These are phyloP conservation scores for Cryptosporidium muris DNA, from an alignment of 169 alveolate species.

Conservation along the genomic window DNA sequence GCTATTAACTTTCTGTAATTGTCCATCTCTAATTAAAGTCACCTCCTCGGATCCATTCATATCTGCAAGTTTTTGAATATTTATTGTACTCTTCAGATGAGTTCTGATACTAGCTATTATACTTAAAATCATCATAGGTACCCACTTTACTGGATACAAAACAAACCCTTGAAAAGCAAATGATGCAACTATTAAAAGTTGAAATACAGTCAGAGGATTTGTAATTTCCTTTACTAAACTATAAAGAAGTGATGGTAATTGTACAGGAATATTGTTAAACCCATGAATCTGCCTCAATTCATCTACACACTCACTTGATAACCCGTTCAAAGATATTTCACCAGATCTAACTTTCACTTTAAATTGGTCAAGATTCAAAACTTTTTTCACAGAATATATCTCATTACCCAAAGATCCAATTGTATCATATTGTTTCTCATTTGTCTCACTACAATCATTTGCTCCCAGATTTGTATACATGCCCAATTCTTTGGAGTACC, in stretches of 20 bases:
- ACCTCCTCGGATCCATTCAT: conserved; percentile 43
- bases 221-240: conserved; percentile 66
- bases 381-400: conserved; percentile 10
- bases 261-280: conserved; percentile 37
- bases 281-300: conserved; percentile 39
- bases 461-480: conserved; percentile 2
- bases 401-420: conserved; percentile 27
- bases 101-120: conserved; percentile 62
- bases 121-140: conserved; percentile 73
- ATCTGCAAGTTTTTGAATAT: conserved; percentile 72
- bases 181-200: conserved; percentile 77
- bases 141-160: conserved; percentile 59
- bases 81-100: conserved; percentile 69
- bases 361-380: conserved; percentile 29
- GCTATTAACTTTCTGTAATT: conserved; percentile 24
- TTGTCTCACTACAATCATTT: too few species aligned
- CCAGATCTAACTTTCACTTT: neutral
- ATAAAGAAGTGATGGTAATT: conserved; percentile 49
- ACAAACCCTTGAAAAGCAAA: conserved; percentile 80
- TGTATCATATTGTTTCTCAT: too few species aligned
- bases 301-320: neutral
- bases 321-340: neutral
- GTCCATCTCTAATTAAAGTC: conserved; percentile 51
- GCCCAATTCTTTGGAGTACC: conserved; percentile 43
- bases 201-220: conserved; percentile 79